These are phyloP conservation scores for Leccinum pachyderme DNA, from an alignment of 1,284 basidiomycete genomes.

Conservation along the genomic window DNA sequence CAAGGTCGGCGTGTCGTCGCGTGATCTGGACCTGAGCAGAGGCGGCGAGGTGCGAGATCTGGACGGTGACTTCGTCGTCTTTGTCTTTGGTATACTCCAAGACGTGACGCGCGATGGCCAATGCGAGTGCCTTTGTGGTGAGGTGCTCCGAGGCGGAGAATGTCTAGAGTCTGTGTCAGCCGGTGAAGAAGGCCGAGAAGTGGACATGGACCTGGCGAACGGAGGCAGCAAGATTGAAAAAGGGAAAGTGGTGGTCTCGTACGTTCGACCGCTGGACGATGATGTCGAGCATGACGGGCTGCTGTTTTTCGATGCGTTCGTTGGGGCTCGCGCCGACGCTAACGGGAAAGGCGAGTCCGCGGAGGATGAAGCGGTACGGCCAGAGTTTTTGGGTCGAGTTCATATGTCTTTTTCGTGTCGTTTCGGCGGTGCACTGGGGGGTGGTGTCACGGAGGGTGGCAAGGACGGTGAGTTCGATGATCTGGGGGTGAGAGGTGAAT, in stretches of 20 bases:
- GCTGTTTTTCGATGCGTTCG: conserved; percentile 18
- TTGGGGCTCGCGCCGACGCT: conserved; percentile 18
- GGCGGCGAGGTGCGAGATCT: conserved; percentile 48
- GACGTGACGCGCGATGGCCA: conserved; percentile 51
- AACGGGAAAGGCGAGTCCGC: conserved; percentile 1
- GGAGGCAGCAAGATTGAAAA: conserved; percentile 10
- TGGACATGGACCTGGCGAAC: conserved; percentile 8
- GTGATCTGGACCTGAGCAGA: conserved; percentile 44
- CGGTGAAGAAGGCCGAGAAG: not conserved
- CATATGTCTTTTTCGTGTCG: conserved; percentile 6
- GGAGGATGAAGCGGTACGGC: conserved; percentile 6
- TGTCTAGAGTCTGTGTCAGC: conserved; percentile 14
- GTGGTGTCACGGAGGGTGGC: not conserved
- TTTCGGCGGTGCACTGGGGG: conserved; percentile 3
- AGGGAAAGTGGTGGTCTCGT: conserved; percentile 10
- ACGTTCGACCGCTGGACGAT: not conserved
- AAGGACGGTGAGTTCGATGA: conserved; percentile 12
- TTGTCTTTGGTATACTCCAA: conserved; percentile 28
- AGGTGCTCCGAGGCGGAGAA: conserved; percentile 42
- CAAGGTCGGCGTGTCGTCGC: conserved; percentile 3
- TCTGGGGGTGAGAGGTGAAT: conserved; percentile 9
- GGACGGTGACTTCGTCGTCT: conserved; percentile 48
- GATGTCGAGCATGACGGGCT: conserved; percentile 15
- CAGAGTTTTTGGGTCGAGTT: not conserved
- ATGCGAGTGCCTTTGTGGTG: conserved; percentile 75